These are phyloP conservation scores for Ceratocystis cubensis DNA, from an alignment of 2,329 filamentous ascomycete species.

Conservation along the genomic window DNA sequence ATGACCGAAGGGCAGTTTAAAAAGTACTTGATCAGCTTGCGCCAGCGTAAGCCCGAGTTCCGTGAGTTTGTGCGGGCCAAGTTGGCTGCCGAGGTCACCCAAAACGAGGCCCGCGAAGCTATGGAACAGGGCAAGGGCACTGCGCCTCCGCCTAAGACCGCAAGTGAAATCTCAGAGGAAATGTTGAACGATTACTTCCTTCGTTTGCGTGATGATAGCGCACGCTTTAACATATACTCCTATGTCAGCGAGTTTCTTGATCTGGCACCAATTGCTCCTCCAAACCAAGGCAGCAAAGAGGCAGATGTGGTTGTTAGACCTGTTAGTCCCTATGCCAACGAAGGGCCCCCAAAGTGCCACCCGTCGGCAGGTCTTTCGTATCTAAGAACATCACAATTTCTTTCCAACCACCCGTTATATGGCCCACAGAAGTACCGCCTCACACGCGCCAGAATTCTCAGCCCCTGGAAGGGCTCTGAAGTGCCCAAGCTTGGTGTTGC, in stretches of 20 bases:
- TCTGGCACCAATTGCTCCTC: conserved; percentile 40
- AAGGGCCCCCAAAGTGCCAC: conserved; percentile 47
- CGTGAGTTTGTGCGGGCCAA: conserved; percentile 39
- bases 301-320: conserved; percentile 15
- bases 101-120: conserved; percentile 29
- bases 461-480: conserved; percentile 30
- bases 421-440: conserved; percentile 44
- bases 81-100: conserved; percentile 37
- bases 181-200: conserved; percentile 42
- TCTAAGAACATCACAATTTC: conserved; percentile 41
- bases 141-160: conserved; percentile 27
- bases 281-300: conserved; percentile 24
- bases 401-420: conserved; percentile 49
- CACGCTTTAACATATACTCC: conserved; percentile 39
- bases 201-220: conserved; percentile 34
- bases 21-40: conserved; percentile 41
- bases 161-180: conserved; percentile 35
- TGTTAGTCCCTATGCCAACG: conserved; percentile 36
- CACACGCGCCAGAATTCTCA: conserved; percentile 40
- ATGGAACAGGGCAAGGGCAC: conserved; percentile 30
- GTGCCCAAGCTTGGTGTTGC: conserved; percentile 40
- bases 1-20: conserved; percentile 49
- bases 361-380: conserved; percentile 52
- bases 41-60: conserved; percentile 43
- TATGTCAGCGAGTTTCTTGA: conserved; percentile 50